Base-by-base conservation (phyloP, 352 stramenopile genomes). In the Globisporangium canariense region DNA sequence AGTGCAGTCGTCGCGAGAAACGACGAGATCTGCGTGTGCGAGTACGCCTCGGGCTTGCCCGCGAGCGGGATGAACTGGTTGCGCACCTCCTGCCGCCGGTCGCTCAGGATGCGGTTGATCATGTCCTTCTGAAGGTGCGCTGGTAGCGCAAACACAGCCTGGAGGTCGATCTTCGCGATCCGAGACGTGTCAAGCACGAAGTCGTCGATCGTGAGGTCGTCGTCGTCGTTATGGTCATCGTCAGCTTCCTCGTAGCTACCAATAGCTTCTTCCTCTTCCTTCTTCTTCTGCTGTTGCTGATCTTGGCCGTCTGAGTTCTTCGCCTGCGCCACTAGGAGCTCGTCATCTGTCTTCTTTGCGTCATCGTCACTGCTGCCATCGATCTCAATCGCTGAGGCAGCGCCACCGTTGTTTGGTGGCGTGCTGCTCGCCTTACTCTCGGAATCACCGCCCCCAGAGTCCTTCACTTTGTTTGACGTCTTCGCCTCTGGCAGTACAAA, bases 51-150 rank as follows among this genome's bases (percentile, higher is more conserved):
- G 0, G 97, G 95, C 60, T 99, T 90, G 1, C 89, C 93, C 2
- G 97, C 97, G 0, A 98, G 89, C 4, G 91, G 87, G 62, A 99
- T 98, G 62, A 98, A 99, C 73, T 98, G 89, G 51, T 96, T 81
- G 9, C 97, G 88, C n/a, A 89, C 77, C 77, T 97, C 79, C 80
- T 94, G 77, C 71, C 89, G 71, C 9, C 94, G 80, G 54, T 98
- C 88, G 30, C 88, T 76, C 58, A 88, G 76, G 65, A 97, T 96
- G n/a, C 81, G 76, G 11, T 84, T 75, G 49, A 99, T 90, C 75
- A 97, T 92, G 58, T 98, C 88, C 57, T 98, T 98, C 41, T 98
- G 90, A 22, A 97, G 64, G 40, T 93, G 81, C 32, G 80, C 62
- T 1, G 96, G 94, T 8, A 99, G 71, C 13, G 83, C 86, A 61